phyloP scores from a whole-genome alignment of 176 grass and related monocot species.

The Bothriochloa decipiens region DNA sequence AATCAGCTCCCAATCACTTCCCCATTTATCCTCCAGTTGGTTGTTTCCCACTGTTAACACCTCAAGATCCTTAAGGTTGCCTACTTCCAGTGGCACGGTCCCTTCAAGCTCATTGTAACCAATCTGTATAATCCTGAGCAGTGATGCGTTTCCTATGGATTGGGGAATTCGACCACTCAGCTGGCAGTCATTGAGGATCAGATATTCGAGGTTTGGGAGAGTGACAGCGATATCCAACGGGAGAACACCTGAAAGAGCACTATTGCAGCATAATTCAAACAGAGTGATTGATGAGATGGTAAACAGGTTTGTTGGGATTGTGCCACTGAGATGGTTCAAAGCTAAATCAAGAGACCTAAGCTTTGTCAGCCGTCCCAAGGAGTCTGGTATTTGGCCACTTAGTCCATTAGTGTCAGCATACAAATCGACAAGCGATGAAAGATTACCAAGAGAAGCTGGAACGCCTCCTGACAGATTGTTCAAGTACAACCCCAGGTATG shows the following conservation, averaged over 20 bases:
- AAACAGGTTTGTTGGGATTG: slow-evolving; percentile 10
- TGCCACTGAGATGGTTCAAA: neutral
- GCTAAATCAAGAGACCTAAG: slow-evolving; percentile 16
- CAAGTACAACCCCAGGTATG: slow-evolving; percentile 1
- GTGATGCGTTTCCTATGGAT: slow-evolving; percentile 8
- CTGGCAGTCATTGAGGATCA: neutral
- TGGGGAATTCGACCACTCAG: slow-evolving; percentile 9
- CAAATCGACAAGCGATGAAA: neutral
- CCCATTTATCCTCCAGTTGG: slow-evolving; percentile 24
- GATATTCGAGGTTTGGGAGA: slow-evolving; percentile 10
- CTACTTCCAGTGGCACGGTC: slow-evolving; percentile 6
- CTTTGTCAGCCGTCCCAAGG: neutral
- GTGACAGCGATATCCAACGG: neutral
- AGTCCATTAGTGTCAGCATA: neutral
- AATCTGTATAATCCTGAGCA: neutral
- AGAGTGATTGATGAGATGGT: slow-evolving; percentile 3
- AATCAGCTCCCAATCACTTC: slow-evolving; percentile 23
- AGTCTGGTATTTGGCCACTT: neutral
- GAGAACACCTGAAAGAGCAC: slow-evolving; percentile 21
- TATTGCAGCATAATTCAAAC: neutral
- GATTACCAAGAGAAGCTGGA: neutral
- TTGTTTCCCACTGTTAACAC: neutral
- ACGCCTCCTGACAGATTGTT: slow-evolving; percentile 18
- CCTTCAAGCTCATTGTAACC: slow-evolving; percentile 7
- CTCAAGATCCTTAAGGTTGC: slow-evolving; percentile 23